phyloP scores from a whole-genome alignment of 305 asterid species.

The Fraxinus greggii region DNA sequence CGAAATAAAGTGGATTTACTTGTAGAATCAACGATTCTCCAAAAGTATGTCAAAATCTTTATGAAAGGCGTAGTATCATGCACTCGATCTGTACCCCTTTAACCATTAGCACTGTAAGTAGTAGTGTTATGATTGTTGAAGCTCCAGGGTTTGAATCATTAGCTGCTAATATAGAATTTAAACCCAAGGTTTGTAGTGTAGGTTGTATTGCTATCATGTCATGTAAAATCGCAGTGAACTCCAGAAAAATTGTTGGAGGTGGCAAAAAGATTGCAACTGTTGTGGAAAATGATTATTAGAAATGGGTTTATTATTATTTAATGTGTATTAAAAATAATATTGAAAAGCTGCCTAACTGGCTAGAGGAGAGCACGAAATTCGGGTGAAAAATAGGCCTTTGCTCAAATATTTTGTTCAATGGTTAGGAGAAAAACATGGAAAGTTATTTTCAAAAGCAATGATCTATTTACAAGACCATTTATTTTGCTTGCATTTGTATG shows the following conservation, averaged over 20 bases:
- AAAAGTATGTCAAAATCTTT: not conserved
- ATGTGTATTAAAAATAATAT: not conserved
- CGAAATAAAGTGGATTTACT: conserved; percentile 3
- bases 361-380: not conserved
- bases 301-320: not conserved
- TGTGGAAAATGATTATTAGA: not conserved
- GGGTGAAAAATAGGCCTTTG: not conserved
- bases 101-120: not conserved
- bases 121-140: not conserved
- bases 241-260: not conserved
- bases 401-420: not conserved
- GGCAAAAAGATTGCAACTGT: not conserved
- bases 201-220: not conserved
- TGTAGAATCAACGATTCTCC: not conserved
- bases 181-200: not conserved
- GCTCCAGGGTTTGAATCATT: not conserved
- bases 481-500: not conserved
- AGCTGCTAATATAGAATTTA: not conserved
- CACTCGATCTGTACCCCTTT: not conserved
- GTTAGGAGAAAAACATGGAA: not conserved
- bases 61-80: not conserved
- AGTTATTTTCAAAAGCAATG: not conserved
- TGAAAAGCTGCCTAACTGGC: not conserved
- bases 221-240: not conserved
- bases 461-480: not conserved